phyloP scores from a whole-genome alignment of 108 stramenopile genomes.

The Cyclotella atomus region DNA sequence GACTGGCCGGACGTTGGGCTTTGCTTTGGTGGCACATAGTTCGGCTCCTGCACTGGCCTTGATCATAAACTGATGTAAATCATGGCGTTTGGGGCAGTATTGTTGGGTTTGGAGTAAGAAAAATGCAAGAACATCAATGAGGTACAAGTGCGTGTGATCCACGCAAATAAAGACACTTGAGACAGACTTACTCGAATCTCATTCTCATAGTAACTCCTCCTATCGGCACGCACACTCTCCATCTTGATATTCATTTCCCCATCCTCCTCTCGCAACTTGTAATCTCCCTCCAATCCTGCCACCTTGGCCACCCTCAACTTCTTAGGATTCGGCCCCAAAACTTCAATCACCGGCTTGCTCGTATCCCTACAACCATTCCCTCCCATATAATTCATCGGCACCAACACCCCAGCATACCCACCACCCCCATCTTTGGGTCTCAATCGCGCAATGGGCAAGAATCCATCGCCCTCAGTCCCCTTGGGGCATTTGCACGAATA shows the following conservation, averaged over 20 bases:
- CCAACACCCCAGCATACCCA: slow-evolving; percentile 34
- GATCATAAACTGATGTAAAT: slow-evolving; percentile 65
- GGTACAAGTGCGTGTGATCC: no score
- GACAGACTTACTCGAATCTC: slow-evolving; percentile 69
- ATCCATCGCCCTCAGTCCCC: slow-evolving; percentile 89
- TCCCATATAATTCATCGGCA: slow-evolving; percentile 73
- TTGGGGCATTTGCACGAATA: slow-evolving; percentile 89
- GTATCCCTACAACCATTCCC: slow-evolving; percentile 91
- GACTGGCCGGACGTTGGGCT: slow-evolving; percentile 55
- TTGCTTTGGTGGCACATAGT: slow-evolving; percentile 74
- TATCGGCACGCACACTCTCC: slow-evolving; percentile 37
- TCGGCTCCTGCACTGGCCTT: slow-evolving; percentile 75
- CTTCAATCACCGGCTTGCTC: slow-evolving; percentile 73
- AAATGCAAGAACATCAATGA: no score
- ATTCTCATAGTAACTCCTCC: slow-evolving; percentile 62
- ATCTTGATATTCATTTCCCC: slow-evolving; percentile 35
- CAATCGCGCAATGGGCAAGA: slow-evolving; percentile 47
- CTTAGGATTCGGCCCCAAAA: slow-evolving; percentile 87
- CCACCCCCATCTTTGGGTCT: slow-evolving; percentile 22
- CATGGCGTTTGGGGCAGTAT: no score
- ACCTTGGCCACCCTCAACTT: slow-evolving; percentile 70
- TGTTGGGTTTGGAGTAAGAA: no score
- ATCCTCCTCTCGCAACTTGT: slow-evolving; percentile 26
- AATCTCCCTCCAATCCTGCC: slow-evolving; percentile 68
- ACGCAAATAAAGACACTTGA: no score